Conservation (phyloP, 192 early-diverging fungal species). For the Funneliformis mosseae region DNA sequence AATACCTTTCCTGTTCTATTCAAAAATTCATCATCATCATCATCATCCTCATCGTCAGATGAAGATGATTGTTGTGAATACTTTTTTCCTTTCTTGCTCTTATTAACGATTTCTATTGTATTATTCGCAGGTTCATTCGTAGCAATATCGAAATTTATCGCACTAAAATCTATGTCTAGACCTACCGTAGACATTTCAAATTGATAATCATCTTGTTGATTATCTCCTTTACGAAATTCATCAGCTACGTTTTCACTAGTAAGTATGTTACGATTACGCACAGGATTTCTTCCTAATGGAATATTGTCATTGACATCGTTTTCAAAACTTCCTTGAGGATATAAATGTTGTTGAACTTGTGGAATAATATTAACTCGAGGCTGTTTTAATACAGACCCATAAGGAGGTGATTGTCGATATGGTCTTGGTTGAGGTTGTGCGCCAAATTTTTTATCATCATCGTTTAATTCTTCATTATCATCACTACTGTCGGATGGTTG, state of each 20-base stretch:
- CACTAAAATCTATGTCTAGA: conserved; percentile 11
- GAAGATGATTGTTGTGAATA: background rate
- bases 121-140: background rate
- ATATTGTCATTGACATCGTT: background rate
- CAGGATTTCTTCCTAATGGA: background rate
- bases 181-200: background rate
- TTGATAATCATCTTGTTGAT: background rate
- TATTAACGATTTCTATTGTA: background rate
- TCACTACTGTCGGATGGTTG: conserved; percentile 30
- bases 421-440: background rate
- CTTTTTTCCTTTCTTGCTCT: background rate
- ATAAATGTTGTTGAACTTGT: background rate
- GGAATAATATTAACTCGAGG: background rate
- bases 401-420: background rate
- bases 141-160: background rate
- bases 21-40: background rate
- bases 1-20: conserved; percentile 27
- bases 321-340: background rate
- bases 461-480: background rate
- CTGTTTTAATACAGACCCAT: background rate
- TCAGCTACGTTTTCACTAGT: background rate
- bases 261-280: background rate
- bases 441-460: background rate
- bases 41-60: background rate
- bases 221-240: background rate